Evolutionary conservation across 2,329 filamentous ascomycete species (phyloP), one percentile per base, ranked within the genome.

Genomic region (Ceratocystis lukuohia): DNA sequence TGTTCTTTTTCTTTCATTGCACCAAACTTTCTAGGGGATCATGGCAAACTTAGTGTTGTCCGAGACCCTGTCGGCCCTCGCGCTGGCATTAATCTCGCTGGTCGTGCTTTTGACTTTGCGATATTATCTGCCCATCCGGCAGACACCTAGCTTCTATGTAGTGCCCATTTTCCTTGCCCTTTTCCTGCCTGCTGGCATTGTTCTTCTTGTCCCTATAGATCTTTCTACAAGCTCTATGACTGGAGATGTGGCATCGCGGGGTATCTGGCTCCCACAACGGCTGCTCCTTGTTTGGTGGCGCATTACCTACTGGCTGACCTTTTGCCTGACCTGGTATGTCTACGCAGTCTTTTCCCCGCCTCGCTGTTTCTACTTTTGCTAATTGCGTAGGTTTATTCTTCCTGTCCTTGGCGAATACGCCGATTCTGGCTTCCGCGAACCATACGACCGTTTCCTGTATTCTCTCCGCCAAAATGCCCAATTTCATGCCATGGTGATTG

Each of bases 291-390:
- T 96, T 28, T 88, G 88, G 67, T 99, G 94, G 94, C 84, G 93
- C 73, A 93, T 99, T 70, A 88, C 88, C 22, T 99, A 99, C 77
- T 99, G 94, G 94, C 80, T 99, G 66, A 97, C 93, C 0, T 99
- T 99, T 77, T 85, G 87, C 63, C 78, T 99, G 72, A 97, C 93
- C 66, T 99, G 94, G 94, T 93, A 79, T 63, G 80, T 71, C 12
- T 53, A 28, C 28, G 7, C 53, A 20, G 17, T 57, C 12, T 57
- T 30, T 41, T 33, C 45, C n/a, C 41, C 33, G 22, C 5, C 3
- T 45, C 15, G 15, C 15, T 20, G 17, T 4, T 62, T 61, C 5
- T 37, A 20, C 37, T 48, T 25, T 44, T 12, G 46, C 48, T 44
- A 33, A 48, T 30, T 6, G n/a, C 17, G n/a, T 71, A 92, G 88